phyloP scores from a whole-genome alignment of 352 stramenopile species.

The Plasmopara muralis region DNA sequence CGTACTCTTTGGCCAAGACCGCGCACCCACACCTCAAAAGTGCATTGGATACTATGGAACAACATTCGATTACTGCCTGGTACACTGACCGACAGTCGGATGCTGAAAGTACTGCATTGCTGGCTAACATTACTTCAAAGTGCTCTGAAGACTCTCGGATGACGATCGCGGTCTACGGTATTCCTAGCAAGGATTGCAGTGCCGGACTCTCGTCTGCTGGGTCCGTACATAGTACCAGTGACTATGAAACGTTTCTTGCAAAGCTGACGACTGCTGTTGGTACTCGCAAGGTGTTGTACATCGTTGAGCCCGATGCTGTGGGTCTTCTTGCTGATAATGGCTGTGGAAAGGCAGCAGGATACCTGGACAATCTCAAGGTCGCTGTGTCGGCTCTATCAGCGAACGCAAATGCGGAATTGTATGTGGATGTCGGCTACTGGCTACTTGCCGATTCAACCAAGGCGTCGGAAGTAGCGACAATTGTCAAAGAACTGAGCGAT shows the following conservation, averaged over 20 bases:
- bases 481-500: slow-evolving; percentile 37
- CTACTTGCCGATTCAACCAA: slow-evolving; percentile 30
- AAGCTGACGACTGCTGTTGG: slow-evolving; percentile 31
- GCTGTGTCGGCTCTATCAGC: slow-evolving; percentile 43
- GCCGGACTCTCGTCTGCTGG: slow-evolving; percentile 39
- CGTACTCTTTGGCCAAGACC: slow-evolving; percentile 28
- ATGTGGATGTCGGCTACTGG: slow-evolving; percentile 64
- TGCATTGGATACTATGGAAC: slow-evolving; percentile 31
- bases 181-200: slow-evolving; percentile 62
- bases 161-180: slow-evolving; percentile 56
- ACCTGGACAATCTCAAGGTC: slow-evolving; percentile 45
- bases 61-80: slow-evolving; percentile 44
- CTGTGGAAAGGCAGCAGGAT: slow-evolving; percentile 35
- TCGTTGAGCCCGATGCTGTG: slow-evolving; percentile 60
- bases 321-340: slow-evolving; percentile 38
- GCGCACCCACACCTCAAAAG: slow-evolving; percentile 28
- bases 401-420: slow-evolving; percentile 53
- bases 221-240: slow-evolving; percentile 29
- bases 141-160: slow-evolving; percentile 38
- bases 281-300: slow-evolving; percentile 50
- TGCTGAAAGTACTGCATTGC: slow-evolving; percentile 22
- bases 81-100: slow-evolving; percentile 44
- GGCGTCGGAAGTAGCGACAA: slow-evolving; percentile 22
- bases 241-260: slow-evolving; percentile 44
- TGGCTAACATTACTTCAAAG: slow-evolving; percentile 23